Evolutionary conservation across 2,329 filamentous ascomycete species (phyloP).

Genomic region (Epichloe uncinata): DNA sequence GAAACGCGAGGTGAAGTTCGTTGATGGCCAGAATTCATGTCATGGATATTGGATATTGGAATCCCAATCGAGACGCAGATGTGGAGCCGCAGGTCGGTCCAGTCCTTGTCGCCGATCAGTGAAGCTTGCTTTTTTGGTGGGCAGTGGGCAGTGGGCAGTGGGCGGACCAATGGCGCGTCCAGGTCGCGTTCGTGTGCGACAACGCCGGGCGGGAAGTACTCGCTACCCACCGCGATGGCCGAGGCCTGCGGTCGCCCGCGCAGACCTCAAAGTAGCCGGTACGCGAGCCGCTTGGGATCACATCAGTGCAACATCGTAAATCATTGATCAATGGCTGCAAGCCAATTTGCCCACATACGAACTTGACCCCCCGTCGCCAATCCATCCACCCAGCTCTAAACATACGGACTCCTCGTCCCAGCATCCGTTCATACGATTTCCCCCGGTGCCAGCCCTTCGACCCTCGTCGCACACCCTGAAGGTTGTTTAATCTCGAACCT

Average conservation of each 20-base stretch:
- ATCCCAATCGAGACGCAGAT: too few species aligned
- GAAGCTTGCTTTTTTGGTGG: not conserved
- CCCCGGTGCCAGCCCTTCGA: not conserved
- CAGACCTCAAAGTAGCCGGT: not conserved
- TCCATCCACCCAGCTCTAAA: not conserved
- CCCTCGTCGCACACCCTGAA: constrained; percentile 1
- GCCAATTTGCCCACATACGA: too few species aligned
- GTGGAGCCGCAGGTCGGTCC: not conserved
- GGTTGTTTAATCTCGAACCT: not conserved
- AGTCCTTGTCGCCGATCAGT: not conserved
- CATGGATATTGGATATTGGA: not conserved
- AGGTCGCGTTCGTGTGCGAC: constrained; percentile 1
- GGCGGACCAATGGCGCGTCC: not conserved
- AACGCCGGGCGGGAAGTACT: not conserved
- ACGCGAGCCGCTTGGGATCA: not conserved
- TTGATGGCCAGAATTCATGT: not conserved
- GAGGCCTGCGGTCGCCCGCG: accelerated
- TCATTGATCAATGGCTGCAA: too few species aligned
- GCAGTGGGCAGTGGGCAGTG: too few species aligned
- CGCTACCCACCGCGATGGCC: not conserved
- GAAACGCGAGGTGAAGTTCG: too few species aligned
- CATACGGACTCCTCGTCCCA: not conserved
- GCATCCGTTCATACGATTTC: not conserved
- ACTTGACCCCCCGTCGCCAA: not conserved
- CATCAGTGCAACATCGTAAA: not conserved